A percentile compares a stretch with the other conserved stretches of the same genome.
Conservation (phyloP, 192 early-diverging fungal genomes). For the Entomortierella lignicola region DNA sequence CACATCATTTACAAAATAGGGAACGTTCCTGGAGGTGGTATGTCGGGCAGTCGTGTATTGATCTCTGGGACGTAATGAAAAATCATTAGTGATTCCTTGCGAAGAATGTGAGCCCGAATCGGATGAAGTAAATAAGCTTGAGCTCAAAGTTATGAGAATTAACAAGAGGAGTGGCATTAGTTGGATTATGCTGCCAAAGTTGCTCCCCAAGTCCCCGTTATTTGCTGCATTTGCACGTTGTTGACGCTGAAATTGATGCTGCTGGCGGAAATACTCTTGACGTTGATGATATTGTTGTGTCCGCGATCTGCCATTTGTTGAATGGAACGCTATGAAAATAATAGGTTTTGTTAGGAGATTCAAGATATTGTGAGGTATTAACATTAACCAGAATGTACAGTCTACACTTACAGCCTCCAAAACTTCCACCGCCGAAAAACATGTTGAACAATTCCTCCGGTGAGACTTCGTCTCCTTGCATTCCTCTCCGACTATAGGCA, state of each 20-base stretch:
- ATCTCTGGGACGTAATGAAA: conserved; percentile 68
- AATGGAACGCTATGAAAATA: conserved; percentile 49
- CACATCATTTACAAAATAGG: conserved; percentile 82
- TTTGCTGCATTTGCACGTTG: conserved; percentile 32
- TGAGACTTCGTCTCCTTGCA: conserved; percentile 76
- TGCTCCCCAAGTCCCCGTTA: conserved; percentile 13
- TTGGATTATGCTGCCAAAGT: conserved; percentile 71
- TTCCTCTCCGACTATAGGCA: conserved; percentile 50
- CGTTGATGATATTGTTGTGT: conserved; percentile 49
- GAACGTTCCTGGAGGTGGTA: conserved; percentile 72
- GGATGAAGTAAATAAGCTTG: conserved; percentile 63
- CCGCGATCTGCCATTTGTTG: conserved; percentile 55
- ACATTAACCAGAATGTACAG: too few relatives aligned
- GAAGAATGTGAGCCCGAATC: conserved; percentile 15
- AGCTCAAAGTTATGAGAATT: conserved; percentile 79
- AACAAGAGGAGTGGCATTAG: conserved; percentile 83
- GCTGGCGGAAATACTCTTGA: conserved; percentile 44
- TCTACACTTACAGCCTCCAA: conserved; percentile 55
- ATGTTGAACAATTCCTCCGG: conserved; percentile 97
- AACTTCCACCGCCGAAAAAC: conserved; percentile 86
- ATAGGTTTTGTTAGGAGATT: neutral
- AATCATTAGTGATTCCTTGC: conserved; percentile 67
- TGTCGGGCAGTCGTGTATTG: conserved; percentile 62
- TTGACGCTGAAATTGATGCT: conserved; percentile 57
- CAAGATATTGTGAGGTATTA: neutral